Evolutionary conservation across 108 stramenopile species (phyloP), one percentile per base, ranked within the genome.

Genomic region (Nitzschia inconspicua): DNA sequence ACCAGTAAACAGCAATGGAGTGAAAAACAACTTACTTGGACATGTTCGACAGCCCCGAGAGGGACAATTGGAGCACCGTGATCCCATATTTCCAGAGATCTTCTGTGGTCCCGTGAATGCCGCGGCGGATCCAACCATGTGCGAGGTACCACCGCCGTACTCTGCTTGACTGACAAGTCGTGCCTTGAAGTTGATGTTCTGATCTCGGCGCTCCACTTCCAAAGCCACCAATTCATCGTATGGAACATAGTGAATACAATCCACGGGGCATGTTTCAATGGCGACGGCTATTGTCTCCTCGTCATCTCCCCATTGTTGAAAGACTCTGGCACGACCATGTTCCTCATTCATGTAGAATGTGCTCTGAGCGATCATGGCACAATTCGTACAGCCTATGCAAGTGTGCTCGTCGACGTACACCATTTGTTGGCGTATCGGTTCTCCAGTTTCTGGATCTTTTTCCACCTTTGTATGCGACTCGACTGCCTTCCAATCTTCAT

Each of bases 301-400:
- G 42, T 88, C 86, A 65, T 96, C 95, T n/a, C 92, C 88, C 84
- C 92, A 90, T 60, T 96, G 95, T 28, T 81, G 73, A 72, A 90
- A 95, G 1, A 95, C 92, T 24, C 95, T 74, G 9, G 93, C 93
- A 29, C 92, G 68, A 35, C 93, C 93, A 72, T 85, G 76, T 46
- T 93, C 91, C 10, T 78, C 59, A 22, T 96, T 78, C 95, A 96
- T 96, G 57, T 84, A 96, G 68, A 96, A 96, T 18, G 95, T 96
- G 18, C 74, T 77, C 43, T 88, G 90, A 0, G 95, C 91, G 59
- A 88, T 75, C 68, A 62, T 80, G 60, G 94, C 91, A 72, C 95
- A 96, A 64, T 90, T 83, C 42, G 86, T 91, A 44, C 84, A 86
- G 43, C 95, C 95, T 61, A 96, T 93, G 57, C 95, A 96, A 20